Base-by-base conservation (phyloP, 257 asterid genomes). In the Fraxinus quadrangulata region DNA sequence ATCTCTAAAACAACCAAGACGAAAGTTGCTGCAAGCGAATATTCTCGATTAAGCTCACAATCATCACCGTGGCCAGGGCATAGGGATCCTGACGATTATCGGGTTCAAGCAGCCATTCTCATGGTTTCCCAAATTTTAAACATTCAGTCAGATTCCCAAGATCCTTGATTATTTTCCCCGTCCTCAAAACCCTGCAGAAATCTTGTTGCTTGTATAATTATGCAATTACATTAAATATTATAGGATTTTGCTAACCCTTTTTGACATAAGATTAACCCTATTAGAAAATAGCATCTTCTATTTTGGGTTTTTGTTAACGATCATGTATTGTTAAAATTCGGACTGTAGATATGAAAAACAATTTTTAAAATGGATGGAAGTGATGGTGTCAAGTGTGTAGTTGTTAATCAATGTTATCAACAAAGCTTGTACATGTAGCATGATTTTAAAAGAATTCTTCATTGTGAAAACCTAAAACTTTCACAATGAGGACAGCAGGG, bases 1-100 rank as follows among this genome's bases (percentile, higher is more conserved):
- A 51, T 92, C 26, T 78, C 87, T 3, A 90, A 90, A 26, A 77
- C 92, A 40, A 92, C 81, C 34, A 89, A 84, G 65, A 94, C 99
- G 4, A 88, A 78, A 47, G 82, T 84, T 76, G 99, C 96, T 73
- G 96, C 99, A 61, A 81, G 75, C 21, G 97, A 94, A 78, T 94
- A 84, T 85, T 74, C 66, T 74, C 80, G 88, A 80, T 75, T 86
- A 71, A 89, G 80, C 82, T 81, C 87, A n/a, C 90, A 76, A 71
- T 79, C 80, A 75, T 56, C 84, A 0, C 28, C 28, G 28, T 88
- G 89, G 87, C 76, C 90, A 6, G 74, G 37, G 49, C 81, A 28
- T 4, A 66, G 81, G 71, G 92, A 79, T 26, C 80, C 88, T 3
- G 90, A 90, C 72, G 87, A 88, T 82, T 80, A 78, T 82, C 92